A percentile compares a stretch with the other conserved stretches of the same genome.
phyloP scores from a whole-genome alignment of 768 basidiomycete species.

The Collybia sordida region DNA sequence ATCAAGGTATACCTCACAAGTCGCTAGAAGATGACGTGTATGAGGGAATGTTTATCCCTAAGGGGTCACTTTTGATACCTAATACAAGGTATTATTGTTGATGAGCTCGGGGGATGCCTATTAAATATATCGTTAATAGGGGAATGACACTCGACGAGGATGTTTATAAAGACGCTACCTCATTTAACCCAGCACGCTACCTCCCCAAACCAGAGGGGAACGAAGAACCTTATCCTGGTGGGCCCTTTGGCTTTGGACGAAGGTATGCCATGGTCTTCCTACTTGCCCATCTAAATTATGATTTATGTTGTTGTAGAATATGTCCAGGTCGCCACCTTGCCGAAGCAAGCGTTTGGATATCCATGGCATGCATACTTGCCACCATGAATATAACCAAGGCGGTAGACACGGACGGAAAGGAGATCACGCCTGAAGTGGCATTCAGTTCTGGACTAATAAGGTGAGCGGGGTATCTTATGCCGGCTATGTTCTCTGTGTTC shows the following conservation, averaged over 20 bases:
- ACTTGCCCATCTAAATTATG: neutral
- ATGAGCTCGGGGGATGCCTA: neutral
- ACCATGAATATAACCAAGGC: conserved; percentile 34
- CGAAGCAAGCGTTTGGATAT: conserved; percentile 32
- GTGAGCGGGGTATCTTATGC: conserved; percentile 12
- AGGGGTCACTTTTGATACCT: conserved; percentile 22
- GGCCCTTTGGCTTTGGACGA: conserved; percentile 19
- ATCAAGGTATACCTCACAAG: conserved; percentile 27
- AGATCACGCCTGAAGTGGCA: conserved; percentile 30
- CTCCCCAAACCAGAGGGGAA: conserved; percentile 17
- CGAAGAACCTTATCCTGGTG: conserved; percentile 8
- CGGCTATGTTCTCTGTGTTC: neutral
- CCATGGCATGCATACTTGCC: conserved; percentile 15
- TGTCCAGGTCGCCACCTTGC: conserved; percentile 44
- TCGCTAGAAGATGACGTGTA: conserved; percentile 29
- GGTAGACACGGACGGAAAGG: conserved; percentile 26
- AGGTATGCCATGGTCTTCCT: neutral
- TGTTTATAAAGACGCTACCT: conserved; percentile 35
- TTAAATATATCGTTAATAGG: conserved; percentile 19
- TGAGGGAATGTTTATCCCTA: conserved; percentile 35
- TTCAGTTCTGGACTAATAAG: conserved; percentile 28
- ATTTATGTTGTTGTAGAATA: conserved; percentile 14
- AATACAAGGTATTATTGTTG: conserved; percentile 14
- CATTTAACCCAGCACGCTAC: conserved; percentile 42
- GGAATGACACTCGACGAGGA: conserved; percentile 34